Conservation (phyloP, 306 rosid genomes). For the Trifolium pratense region DNA sequence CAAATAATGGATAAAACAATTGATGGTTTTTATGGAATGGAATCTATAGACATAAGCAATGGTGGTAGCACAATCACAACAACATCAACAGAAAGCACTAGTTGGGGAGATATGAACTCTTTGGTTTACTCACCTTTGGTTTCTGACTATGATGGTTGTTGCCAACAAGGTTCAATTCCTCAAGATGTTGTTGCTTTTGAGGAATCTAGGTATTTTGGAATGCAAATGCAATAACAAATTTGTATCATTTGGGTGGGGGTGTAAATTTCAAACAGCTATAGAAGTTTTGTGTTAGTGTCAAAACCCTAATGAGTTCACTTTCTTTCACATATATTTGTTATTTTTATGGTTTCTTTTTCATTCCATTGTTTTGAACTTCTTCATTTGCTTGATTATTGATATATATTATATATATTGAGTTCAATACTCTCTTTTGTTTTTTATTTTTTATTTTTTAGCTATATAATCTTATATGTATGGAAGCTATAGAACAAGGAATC, state of each 20-base stretch:
- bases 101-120: conserved; percentile 78
- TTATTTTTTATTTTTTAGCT: conserved; percentile 28
- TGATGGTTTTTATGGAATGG: conserved; percentile 56
- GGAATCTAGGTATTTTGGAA: conserved; percentile 57
- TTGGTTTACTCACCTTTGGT: conserved; percentile 61
- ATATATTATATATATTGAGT: conserved; percentile 13
- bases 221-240: conserved; percentile 54
- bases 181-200: conserved; percentile 52
- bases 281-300: conserved; percentile 17
- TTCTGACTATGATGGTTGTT: conserved; percentile 64
- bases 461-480: conserved; percentile 27
- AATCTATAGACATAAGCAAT: conserved; percentile 43
- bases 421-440: conserved; percentile 8
- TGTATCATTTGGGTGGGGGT: conserved; percentile 41
- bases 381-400: conserved; percentile 42
- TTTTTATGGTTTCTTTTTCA: conserved; percentile 38
- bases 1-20: conserved; percentile 31
- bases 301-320: conserved; percentile 47
- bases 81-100: conserved; percentile 61
- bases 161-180: conserved; percentile 44
- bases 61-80: conserved; percentile 53
- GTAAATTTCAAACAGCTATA: conserved; percentile 45
- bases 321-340: conserved; percentile 40
- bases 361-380: conserved; percentile 36
- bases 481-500: conserved; percentile 33